These are phyloP conservation scores for Coffea humblotiana DNA, from an alignment of 305 asterid species.

Conservation along the genomic window DNA sequence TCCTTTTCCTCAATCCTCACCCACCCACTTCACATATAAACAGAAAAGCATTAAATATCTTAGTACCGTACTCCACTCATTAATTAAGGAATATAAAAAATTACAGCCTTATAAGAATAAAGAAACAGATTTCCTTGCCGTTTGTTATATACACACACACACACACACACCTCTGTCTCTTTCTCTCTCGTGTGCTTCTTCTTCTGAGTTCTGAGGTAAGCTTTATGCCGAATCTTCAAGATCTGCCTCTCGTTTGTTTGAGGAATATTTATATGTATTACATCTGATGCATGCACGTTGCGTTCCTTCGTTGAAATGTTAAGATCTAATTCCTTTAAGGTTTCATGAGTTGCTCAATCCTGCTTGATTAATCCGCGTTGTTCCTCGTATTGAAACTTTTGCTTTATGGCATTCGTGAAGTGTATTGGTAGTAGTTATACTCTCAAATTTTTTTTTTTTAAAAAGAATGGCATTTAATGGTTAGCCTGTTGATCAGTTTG, in stretches of 20 bases:
- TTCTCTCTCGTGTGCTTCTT: neutral
- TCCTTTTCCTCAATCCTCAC: neutral
- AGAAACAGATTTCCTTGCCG: neutral
- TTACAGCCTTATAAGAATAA: no score
- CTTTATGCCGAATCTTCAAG: neutral
- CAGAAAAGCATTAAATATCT: neutral
- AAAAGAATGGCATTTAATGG: neutral
- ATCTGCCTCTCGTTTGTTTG: neutral
- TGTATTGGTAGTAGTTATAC: neutral
- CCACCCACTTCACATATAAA: neutral
- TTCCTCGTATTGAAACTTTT: conserved; percentile 1
- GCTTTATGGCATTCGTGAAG: neutral
- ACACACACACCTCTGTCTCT: no score
- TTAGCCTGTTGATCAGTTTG: neutral
- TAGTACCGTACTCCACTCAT: no score
- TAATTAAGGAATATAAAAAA: no score
- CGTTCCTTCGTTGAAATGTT: neutral
- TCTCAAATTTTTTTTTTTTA: no score
- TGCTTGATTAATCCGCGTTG: neutral
- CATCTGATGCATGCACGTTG: neutral
- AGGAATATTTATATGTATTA: neutral
- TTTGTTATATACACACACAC: no score
- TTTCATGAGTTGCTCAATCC: neutral
- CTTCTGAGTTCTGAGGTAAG: neutral
- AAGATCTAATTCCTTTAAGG: neutral